Evolutionary conservation across 2,329 filamentous ascomycete genomes (phyloP), one percentile per base, ranked within the genome.

Genomic region (Xylaria sp.): DNA sequence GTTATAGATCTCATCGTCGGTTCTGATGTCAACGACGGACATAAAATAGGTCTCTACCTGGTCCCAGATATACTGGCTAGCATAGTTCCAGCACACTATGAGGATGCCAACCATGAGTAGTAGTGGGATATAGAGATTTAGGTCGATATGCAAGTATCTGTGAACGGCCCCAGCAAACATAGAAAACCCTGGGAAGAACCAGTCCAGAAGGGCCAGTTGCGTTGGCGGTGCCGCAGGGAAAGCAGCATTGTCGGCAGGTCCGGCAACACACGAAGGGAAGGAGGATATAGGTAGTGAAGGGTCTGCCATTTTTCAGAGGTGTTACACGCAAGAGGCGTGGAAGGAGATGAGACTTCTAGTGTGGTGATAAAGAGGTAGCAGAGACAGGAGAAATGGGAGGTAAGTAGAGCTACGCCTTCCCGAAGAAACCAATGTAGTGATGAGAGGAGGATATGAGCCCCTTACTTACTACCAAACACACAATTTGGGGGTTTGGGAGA

Each of bases 1-100:
- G 75, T 90, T 90, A 81, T 92, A 93, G 65, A 91, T 87, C 76
- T 93, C 91, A 73, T 93, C 91, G 66, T 92, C 90, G 32, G 87
- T 85, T 53, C 89, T 85, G 47, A 93, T 87, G 72, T 90, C 87
- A 21, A 90, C 90, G 1, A 86, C 87, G 2, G 88, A 91, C 83
- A 91, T 89, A 73, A 91, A 85, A 73, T 91, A 81, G 5, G 80
- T 74, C 50, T 86, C 82, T 35, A 90, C 71, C 47, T 85, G 77
- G 0, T 78, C 76, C 81, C 82, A 85, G 13, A 87, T 66, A 72
- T 84, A 85, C 2, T 81, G 78, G 62, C 80, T 83, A 53, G 86
- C 76, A 72, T 90, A 90, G 69, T 83, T 83, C 81, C 86, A 86
- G 10, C 81, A 81, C 18, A 89, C 84, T 4, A 80, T 82, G 13